A percentile compares a stretch with the other conserved stretches of the same genome.
phyloP scores from a whole-genome alignment of 2,329 filamentous ascomycete genomes.

The Penicillium concentricum region DNA sequence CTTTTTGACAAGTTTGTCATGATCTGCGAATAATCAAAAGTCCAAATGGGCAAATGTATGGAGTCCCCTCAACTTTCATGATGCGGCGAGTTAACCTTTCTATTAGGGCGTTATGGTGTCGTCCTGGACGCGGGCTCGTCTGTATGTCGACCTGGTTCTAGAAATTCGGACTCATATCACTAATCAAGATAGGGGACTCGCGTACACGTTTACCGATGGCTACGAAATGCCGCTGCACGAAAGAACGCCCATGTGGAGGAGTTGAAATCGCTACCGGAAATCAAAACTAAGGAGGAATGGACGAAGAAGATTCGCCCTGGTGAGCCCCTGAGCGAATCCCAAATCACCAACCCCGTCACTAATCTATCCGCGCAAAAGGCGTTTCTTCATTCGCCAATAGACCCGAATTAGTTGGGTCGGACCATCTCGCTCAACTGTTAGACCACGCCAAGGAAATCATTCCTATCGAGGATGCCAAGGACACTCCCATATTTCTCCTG shows the following conservation, averaged over 20 bases:
- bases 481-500: slow-evolving; percentile 92
- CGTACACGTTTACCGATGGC: slow-evolving; percentile 92
- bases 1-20: slow-evolving; percentile 27
- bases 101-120: slow-evolving; percentile 73
- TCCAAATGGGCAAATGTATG: slow-evolving; percentile 47
- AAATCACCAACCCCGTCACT: neutral
- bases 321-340: slow-evolving; percentile 27
- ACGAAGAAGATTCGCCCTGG: slow-evolving; percentile 93
- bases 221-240: slow-evolving; percentile 68
- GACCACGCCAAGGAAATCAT: slow-evolving; percentile 78
- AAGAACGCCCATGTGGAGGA: slow-evolving; percentile 60
- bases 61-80: neutral
- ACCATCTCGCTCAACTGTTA: slow-evolving; percentile 77
- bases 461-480: slow-evolving; percentile 69
- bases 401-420: slow-evolving; percentile 72
- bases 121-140: slow-evolving; percentile 98
- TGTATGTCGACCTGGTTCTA: slow-evolving; percentile 41
- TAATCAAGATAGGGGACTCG: slow-evolving; percentile 68
- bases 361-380: slow-evolving; percentile 40
- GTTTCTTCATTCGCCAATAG: slow-evolving; percentile 85
- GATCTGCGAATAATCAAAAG: slow-evolving; percentile 26
- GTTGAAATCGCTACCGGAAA: slow-evolving; percentile 68
- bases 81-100: neutral
- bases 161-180: slow-evolving; percentile 1
- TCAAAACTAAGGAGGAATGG: slow-evolving; percentile 82